phyloP scores from a whole-genome alignment of 306 rosid genomes.

The Glycine latifolia region DNA sequence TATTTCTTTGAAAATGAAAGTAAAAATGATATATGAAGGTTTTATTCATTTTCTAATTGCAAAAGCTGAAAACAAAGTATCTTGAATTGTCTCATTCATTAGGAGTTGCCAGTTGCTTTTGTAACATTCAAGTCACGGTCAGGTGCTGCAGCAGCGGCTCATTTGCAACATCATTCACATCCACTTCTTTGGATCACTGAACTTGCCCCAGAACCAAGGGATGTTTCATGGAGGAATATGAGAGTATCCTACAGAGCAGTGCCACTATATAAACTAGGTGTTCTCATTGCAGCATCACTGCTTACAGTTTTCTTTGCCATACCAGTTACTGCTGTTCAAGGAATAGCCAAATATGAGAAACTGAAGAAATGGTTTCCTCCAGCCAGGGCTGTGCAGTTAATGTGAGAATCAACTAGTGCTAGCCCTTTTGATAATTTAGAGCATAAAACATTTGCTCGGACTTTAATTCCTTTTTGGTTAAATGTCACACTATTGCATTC shows the following conservation, averaged over 20 bases:
- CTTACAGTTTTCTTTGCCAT: constrained; percentile 87
- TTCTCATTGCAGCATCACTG: constrained; percentile 69
- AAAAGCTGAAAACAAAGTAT: constrained; percentile 16
- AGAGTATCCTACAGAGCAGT: constrained; percentile 61
- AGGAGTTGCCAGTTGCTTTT: constrained; percentile 89
- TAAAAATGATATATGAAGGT: not conserved
- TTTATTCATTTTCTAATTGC: constrained; percentile 10
- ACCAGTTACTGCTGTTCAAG: constrained; percentile 96
- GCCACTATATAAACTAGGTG: constrained; percentile 71
- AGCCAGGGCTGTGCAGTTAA: constrained; percentile 77
- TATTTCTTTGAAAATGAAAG: constrained; percentile 17
- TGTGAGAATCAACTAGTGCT: constrained; percentile 60
- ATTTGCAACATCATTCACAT: constrained; percentile 79
- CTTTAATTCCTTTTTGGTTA: not conserved
- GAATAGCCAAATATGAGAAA: constrained; percentile 89
- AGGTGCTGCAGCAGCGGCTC: constrained; percentile 77
- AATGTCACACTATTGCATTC: constrained; percentile 10
- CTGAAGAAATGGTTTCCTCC: constrained; percentile 97
- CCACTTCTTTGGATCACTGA: constrained; percentile 87
- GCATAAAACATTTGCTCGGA: not conserved
- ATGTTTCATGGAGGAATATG: constrained; percentile 92
- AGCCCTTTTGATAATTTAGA: constrained; percentile 13
- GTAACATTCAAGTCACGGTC: constrained; percentile 83
- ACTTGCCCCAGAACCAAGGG: constrained; percentile 89
- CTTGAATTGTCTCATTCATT: constrained; percentile 41